Percentiles rank a stretch among this genome's conserved stretches.
phyloP scores from a whole-genome alignment of 1,284 basidiomycete genomes.

The Rhodotorula sp. region DNA sequence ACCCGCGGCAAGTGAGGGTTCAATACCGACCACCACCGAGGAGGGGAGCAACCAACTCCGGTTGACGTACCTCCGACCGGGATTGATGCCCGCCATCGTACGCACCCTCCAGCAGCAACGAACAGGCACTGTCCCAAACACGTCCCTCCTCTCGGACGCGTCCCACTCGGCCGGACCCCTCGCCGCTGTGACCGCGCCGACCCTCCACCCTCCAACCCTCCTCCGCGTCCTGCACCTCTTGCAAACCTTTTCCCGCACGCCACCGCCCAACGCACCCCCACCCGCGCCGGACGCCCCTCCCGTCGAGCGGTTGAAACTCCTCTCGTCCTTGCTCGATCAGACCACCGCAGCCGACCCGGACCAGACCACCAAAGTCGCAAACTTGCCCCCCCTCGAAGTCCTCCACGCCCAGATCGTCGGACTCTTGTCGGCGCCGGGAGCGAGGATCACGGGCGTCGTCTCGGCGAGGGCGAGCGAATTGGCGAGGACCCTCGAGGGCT shows the following conservation, averaged over 20 bases:
- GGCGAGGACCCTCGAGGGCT: slow-evolving; percentile 37
- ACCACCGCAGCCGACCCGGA: slow-evolving; percentile 16
- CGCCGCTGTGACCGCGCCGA: slow-evolving; percentile 48
- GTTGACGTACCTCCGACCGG: slow-evolving; percentile 1
- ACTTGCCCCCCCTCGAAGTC: slow-evolving; percentile 50
- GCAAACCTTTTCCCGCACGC: slow-evolving; percentile 38
- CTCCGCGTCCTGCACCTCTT: slow-evolving; percentile 46
- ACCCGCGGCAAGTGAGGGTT: slow-evolving; percentile 42
- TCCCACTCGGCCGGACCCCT: slow-evolving; percentile 46
- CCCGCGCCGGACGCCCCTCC: slow-evolving; percentile 11
- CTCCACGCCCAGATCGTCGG: slow-evolving; percentile 52
- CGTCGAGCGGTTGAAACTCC: slow-evolving; percentile 46
- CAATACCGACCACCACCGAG: background rate
- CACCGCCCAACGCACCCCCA: slow-evolving; percentile 10
- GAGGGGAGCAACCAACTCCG: background rate
- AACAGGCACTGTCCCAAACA: slow-evolving; percentile 1
- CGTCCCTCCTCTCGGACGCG: slow-evolving; percentile 12
- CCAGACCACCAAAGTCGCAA: slow-evolving; percentile 42
- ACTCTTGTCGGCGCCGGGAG: slow-evolving; percentile 47
- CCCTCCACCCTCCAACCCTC: slow-evolving; percentile 51
- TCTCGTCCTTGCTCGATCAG: slow-evolving; percentile 50
- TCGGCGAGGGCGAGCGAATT: slow-evolving; percentile 26
- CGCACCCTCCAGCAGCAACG: background rate
- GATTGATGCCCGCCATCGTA: background rate
- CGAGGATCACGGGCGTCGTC: slow-evolving; percentile 36